phyloP scores from a whole-genome alignment of 345 rosid species.

The Xanthoceras sorbifolium region DNA sequence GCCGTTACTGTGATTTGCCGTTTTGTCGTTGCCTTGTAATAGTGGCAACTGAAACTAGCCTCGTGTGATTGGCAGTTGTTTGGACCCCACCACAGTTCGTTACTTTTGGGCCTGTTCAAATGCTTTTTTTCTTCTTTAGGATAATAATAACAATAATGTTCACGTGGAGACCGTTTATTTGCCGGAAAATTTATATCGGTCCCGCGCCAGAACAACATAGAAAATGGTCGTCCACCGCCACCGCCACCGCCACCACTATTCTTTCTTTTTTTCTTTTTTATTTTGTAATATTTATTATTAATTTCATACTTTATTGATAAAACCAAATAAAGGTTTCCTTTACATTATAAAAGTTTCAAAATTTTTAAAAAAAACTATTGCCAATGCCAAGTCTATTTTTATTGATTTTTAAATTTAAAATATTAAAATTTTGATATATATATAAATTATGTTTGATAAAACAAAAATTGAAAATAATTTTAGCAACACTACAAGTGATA shows the following conservation, averaged over 20 bases:
- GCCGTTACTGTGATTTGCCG: neutral
- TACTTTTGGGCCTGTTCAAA: neutral
- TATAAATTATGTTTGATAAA: too few relatives aligned
- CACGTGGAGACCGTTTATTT: neutral
- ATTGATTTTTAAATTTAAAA: too few relatives aligned
- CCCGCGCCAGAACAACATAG: neutral
- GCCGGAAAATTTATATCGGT: neutral
- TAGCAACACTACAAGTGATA: too few relatives aligned
- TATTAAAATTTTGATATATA: too few relatives aligned
- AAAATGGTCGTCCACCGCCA: neutral
- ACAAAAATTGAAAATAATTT: too few relatives aligned
- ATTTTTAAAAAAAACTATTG: too few relatives aligned
- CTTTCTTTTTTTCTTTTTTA: neutral
- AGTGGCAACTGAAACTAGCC: neutral
- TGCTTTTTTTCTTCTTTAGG: neutral
- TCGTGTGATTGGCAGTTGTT: constrained; percentile 15
- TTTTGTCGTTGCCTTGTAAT: constrained; percentile 11
- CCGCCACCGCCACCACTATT: neutral
- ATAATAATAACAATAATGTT: neutral
- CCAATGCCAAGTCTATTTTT: too few relatives aligned
- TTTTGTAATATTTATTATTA: too few relatives aligned
- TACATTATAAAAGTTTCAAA: too few relatives aligned
- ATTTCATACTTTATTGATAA: too few relatives aligned
- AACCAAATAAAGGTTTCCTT: too few relatives aligned
- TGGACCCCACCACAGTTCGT: constrained; percentile 13